Evolutionary conservation across 208 protist genomes (phyloP), one percentile per base, ranked within the genome.

Genomic region (Blastocrithidia nonstop): DNA sequence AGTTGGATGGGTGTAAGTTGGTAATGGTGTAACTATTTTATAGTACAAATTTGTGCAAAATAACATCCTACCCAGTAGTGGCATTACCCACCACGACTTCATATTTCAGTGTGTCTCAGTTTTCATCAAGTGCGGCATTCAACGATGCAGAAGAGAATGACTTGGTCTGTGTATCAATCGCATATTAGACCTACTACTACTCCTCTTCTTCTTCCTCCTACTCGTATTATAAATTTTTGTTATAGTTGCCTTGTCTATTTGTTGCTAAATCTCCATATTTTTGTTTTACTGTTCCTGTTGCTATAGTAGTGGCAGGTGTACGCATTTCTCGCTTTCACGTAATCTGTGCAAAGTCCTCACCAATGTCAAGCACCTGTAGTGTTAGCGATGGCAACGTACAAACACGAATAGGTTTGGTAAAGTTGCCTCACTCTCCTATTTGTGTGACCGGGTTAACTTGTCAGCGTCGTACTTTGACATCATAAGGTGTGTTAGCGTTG

Each of bases 311-410:
- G 43, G 26, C 25, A 8, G 43, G 40, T 17, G 72, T 58, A 2
- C 57, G 48, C 1, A 90, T 54, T 6, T 61, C 77, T 26, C 75
- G 77, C 8, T 54, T 55, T 83, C 87, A 95, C 25, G 66, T 50
- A 23, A 95, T 19, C 40, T 86, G 78, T 0, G 71, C 77, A 54
- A 93, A 93, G 43, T 93, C 75, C 50, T 95, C 87, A 29, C 87
- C 87, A 38, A 95, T 50, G 38, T 95, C 82, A 56, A 57, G 73
- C 9, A 89, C 57, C 28, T 84, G 64, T 44, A 95, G 47, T 22
- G 50, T 60, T 19, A 95, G 68, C 1, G 69, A 45, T 51, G 63
- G 66, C 35, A 95, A 57, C 6, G 87, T 95, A 40, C 63, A 61
- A 31, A 71, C 58, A 23, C 49, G 62, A 50, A 87, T 50, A 4